Evolutionary conservation across 2,329 filamentous ascomycete species (phyloP).

Genomic region (Dactylellina cionopaga): DNA sequence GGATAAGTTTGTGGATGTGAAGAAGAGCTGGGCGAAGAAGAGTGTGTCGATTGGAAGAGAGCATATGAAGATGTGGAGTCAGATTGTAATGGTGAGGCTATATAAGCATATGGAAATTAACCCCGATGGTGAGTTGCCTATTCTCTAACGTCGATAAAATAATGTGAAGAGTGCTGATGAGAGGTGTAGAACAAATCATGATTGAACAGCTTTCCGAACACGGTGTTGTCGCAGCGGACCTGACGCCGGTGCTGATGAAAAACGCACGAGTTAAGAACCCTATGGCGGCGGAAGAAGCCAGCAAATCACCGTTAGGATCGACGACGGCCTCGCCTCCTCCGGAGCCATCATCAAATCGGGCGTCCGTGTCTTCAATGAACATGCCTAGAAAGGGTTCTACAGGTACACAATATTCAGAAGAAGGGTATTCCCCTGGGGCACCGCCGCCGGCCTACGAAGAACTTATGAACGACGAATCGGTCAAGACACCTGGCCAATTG

Average conservation of each 20-base stretch:
- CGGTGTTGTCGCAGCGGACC: conserved; percentile 83
- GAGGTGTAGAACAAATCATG: conserved; percentile 84
- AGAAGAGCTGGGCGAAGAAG: conserved; percentile 72
- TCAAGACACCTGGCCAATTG: conserved; percentile 83
- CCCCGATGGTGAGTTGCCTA: conserved; percentile 64
- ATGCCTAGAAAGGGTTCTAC: conserved; percentile 35
- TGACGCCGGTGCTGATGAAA: conserved; percentile 86
- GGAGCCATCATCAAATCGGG: conserved; percentile 58
- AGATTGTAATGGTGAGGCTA: conserved; percentile 96
- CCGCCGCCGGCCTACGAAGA: conserved; percentile 67
- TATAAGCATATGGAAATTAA: conserved; percentile 98
- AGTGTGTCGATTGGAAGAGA: conserved; percentile 75
- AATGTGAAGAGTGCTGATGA: too few species aligned
- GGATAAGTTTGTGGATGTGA: conserved; percentile 71
- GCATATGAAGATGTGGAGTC: conserved; percentile 91
- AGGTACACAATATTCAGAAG: conserved; percentile 52
- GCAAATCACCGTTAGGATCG: conserved; percentile 54
- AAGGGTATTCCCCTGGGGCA: conserved; percentile 16
- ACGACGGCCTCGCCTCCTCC: conserved; percentile 56
- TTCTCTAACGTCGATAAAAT: too few species aligned
- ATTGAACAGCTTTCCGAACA: conserved; percentile 96
- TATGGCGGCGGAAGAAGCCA: conserved; percentile 69
- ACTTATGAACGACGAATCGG: conserved; percentile 68
- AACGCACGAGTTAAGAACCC: conserved; percentile 95
- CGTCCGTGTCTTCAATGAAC: conserved; percentile 60